Percentiles rank a stretch among this genome's conserved stretches.
Conservation (phyloP, 108 stramenopile species). For the Licmophora abbreviata region DNA sequence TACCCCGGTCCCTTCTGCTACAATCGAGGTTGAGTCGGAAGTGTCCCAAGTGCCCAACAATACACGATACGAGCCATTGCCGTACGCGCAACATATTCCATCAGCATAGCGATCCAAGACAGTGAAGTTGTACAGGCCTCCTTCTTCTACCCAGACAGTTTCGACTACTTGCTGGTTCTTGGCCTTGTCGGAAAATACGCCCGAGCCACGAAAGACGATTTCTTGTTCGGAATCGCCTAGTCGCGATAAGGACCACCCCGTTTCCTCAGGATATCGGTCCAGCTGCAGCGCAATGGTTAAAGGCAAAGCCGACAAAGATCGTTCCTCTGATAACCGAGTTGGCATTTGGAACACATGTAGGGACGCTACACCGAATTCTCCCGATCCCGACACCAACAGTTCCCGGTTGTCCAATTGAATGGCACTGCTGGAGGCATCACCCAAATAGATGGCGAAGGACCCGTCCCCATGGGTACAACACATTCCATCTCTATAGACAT, state of each 20-base stretch:
- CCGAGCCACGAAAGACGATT: not conserved
- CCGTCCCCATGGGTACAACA: not conserved
- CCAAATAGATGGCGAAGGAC: not conserved
- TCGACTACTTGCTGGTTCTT: not conserved
- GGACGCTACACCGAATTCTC: too few relatives aligned
- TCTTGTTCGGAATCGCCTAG: not conserved
- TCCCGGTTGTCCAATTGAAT: not conserved
- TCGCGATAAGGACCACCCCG: not conserved
- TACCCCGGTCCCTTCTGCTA: not conserved
- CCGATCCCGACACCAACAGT: too few relatives aligned
- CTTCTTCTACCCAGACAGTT: not conserved
- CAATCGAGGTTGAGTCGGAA: not conserved
- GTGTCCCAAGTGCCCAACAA: not conserved
- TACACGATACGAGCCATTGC: not conserved
- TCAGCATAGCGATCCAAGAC: not conserved
- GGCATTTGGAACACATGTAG: too few relatives aligned
- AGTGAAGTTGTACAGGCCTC: not conserved
- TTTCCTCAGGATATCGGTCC: slow-evolving; percentile 6
- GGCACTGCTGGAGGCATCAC: not conserved
- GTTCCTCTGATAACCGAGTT: not conserved
- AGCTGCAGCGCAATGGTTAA: not conserved
- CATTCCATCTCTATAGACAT: too few relatives aligned
- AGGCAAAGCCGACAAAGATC: not conserved
- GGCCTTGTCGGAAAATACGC: not conserved
- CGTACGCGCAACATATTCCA: slow-evolving; percentile 5